These are phyloP conservation scores for Penicillium samsonianum DNA, from an alignment of 495 filamentous ascomycete genomes.

Conservation along the genomic window DNA sequence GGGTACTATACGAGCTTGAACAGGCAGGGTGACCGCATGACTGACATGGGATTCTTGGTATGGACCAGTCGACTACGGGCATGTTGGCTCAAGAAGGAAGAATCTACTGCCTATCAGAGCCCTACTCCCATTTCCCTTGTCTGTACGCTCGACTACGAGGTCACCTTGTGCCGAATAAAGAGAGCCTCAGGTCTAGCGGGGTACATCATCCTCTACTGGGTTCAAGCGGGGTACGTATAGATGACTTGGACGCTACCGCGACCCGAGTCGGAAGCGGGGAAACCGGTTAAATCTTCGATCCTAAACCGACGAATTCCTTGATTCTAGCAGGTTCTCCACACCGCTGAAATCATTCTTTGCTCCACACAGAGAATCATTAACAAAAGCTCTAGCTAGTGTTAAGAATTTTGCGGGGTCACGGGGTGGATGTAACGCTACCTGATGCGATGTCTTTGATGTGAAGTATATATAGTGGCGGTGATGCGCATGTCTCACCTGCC, in stretches of 20 bases:
- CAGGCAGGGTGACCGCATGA: too few species aligned
- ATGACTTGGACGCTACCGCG: slow-evolving; percentile 6
- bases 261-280: slow-evolving; percentile 7
- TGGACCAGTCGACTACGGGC: too few species aligned
- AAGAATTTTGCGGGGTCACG: slow-evolving; percentile 13
- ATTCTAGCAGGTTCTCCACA: slow-evolving; percentile 15
- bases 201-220: slow-evolving; percentile 15
- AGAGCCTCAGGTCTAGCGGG: slow-evolving; percentile 3
- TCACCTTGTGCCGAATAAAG: too few species aligned
- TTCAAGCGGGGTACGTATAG: slow-evolving; percentile 16
- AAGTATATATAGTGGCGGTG: slow-evolving; percentile 18
- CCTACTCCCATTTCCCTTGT: too few species aligned
- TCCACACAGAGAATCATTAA: slow-evolving; percentile 16
- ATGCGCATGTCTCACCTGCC: slow-evolving; percentile 32
- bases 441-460: slow-evolving; percentile 22
- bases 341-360: slow-evolving; percentile 14
- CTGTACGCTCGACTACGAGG: too few species aligned
- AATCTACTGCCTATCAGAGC: too few species aligned
- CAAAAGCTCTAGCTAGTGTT: slow-evolving; percentile 10
- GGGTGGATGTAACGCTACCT: slow-evolving; percentile 27
- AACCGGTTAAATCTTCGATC: slow-evolving; percentile 13
- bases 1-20: too few species aligned
- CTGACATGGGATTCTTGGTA: too few species aligned
- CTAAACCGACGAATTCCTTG: slow-evolving; percentile 12
- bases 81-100: too few species aligned